Conservation (phyloP, 75 land plant genomes). For the Azolla pinnata region DNA sequence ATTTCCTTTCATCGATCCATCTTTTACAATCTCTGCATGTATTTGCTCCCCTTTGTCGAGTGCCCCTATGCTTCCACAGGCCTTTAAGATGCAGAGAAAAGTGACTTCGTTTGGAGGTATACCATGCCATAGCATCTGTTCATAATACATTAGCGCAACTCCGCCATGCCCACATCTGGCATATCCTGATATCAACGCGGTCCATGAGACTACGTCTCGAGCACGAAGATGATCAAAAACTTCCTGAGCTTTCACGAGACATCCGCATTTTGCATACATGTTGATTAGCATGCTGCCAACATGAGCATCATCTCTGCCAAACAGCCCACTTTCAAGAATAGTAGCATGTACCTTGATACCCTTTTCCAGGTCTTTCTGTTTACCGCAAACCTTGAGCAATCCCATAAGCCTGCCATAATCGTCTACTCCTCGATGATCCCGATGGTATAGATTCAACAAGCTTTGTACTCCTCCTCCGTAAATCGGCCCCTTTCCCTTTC, state of each 20-base stretch:
- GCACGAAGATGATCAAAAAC: conserved; percentile 36
- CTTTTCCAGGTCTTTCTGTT: background rate
- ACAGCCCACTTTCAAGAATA: conserved; percentile 22
- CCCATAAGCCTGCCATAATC: too few species aligned
- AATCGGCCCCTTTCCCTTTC: too few species aligned
- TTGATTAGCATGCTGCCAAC: conserved; percentile 25
- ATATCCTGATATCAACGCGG: conserved; percentile 26
- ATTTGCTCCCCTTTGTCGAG: conserved; percentile 15
- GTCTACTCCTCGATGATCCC: too few species aligned
- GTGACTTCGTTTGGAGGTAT: conserved; percentile 22
- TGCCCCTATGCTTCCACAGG: conserved; percentile 14
- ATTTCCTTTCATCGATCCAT: conserved; percentile 10
- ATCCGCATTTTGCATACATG: conserved; percentile 27
- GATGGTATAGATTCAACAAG: too few species aligned
- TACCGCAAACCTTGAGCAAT: background rate
- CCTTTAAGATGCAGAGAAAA: conserved; percentile 24
- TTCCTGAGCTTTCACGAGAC: conserved; percentile 14
- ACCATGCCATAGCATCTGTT: conserved; percentile 21
- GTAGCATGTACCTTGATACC: conserved; percentile 19
- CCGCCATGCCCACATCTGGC: conserved; percentile 8
- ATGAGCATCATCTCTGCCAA: conserved; percentile 5
- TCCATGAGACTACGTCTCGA: conserved; percentile 33
- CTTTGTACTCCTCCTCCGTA: too few species aligned
- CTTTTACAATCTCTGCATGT: conserved; percentile 16
- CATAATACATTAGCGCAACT: conserved; percentile 22